Evolutionary conservation across 2,329 filamentous ascomycete species (phyloP).

Genomic region (Pezicula neosporulosa): DNA sequence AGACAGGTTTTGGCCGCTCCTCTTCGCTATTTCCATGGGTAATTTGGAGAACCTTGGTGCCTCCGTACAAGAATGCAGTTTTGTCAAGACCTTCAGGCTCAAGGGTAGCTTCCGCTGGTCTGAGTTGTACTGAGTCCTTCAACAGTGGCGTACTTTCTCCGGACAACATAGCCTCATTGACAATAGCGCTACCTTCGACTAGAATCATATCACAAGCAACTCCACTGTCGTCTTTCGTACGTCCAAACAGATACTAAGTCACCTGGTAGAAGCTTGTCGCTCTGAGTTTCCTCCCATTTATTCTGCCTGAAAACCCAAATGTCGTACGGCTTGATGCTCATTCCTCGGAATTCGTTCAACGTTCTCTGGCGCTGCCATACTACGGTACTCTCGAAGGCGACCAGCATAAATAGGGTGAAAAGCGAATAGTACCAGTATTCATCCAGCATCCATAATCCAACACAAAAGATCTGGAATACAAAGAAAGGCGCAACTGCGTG

Average conservation of each 20-base stretch:
- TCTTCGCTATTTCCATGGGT: constrained; percentile 81
- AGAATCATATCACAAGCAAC: constrained; percentile 97
- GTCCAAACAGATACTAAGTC: constrained; percentile 85
- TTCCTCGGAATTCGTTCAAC: constrained; percentile 91
- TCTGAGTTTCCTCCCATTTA: constrained; percentile 85
- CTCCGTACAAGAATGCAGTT: constrained; percentile 93
- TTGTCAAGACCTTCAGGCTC: constrained; percentile 94
- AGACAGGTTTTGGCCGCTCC: constrained; percentile 66
- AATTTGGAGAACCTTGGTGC: constrained; percentile 95
- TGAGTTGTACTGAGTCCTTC: constrained; percentile 92
- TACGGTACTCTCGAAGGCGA: constrained; percentile 95
- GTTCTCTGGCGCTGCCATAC: constrained; percentile 99
- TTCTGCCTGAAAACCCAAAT: constrained; percentile 85
- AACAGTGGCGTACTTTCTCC: constrained; percentile 95
- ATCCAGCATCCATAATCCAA: constrained; percentile 96
- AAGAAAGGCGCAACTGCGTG: constrained; percentile 99
- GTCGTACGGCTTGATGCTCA: constrained; percentile 99
- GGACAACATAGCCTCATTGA: constrained; percentile 99
- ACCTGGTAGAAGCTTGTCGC: constrained; percentile 88
- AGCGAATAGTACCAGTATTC: constrained; percentile 99
- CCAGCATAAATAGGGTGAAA: constrained; percentile 98
- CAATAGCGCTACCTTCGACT: constrained; percentile 91
- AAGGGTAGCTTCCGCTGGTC: constrained; percentile 74
- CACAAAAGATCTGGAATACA: constrained; percentile 98
- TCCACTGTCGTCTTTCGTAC: constrained; percentile 94